Evolutionary conservation across 75 land plant species (phyloP), one percentile per base, ranked within the genome.

Genomic region (Sequoiadendron giganteum): DNA sequence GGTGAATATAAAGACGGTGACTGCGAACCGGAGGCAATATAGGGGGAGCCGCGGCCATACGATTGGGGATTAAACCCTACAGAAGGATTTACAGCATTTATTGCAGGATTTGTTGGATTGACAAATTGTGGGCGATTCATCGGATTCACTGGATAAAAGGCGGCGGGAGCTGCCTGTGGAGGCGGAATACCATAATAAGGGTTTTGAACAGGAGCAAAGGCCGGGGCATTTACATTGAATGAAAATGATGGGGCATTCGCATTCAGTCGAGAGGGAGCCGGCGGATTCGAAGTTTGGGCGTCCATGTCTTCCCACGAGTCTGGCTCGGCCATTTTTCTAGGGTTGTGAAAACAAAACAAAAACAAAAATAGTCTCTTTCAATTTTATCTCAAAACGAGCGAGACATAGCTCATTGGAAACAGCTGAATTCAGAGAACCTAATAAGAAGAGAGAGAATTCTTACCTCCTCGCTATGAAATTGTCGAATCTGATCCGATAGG

Each of bases 281-380:
- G 13, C 43, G 5, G 48, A 82, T 82, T 82, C 47, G 84, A 82
- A 19, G 84, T 3, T 16, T 82, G 84, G 3, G 84, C 84, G 16
- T 82, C 84, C 84, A 82, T 43, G 84, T 82, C 84, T 34, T 82
- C 84, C 84, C 84, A 82, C 16, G 84, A 82, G 48, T 82, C 84
- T 43, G 84, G 84, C 21, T 42, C 84, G 16, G 47, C 84, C 84
- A 82, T 82, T 19, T 42, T 82, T 40, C 49, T 82, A 45, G 39
- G 77, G 77, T 75, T 75, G 3, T 75, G 2, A 75, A 75, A 32
- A 10, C 34, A 75, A 75, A 75, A 49, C 52, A 1, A 25, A 30
- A 34, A 75, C 1, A 73, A 25, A 25, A 5, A 25, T 25, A 1
- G 9, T 65, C 7, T 28, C n/a, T 65, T 28, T 21, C 2, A 65